phyloP scores from a whole-genome alignment of 345 rosid genomes.

The Lepidium sativum region DNA sequence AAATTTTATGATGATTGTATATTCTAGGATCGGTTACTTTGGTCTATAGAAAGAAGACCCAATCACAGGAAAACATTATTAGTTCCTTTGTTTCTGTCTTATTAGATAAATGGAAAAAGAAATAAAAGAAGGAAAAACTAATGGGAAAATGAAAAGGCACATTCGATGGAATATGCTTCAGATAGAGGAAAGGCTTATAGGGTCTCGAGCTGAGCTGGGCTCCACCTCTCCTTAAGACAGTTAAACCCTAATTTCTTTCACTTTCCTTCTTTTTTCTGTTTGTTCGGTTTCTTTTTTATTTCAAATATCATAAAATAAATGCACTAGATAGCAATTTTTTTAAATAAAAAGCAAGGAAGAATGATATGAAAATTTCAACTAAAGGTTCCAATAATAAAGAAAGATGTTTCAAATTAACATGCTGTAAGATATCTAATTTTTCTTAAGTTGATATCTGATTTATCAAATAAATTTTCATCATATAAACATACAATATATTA shows the following conservation, averaged over 20 bases:
- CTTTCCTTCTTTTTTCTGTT: background rate
- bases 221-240: slow-evolving; percentile 31
- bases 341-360: no score
- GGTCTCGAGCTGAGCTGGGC: slow-evolving; percentile 29
- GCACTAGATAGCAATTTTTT: no score
- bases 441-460: no score
- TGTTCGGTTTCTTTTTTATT: no score
- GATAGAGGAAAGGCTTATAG: background rate
- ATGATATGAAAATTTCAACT: no score
- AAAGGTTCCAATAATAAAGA: no score
- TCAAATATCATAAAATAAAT: no score
- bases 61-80: background rate
- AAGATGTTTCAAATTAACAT: no score
- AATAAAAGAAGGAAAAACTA: background rate
- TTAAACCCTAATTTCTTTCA: slow-evolving; percentile 10
- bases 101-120: background rate
- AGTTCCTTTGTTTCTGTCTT: background rate
- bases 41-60: background rate
- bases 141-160: slow-evolving; percentile 29
- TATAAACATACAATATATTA: no score
- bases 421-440: no score
- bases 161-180: slow-evolving; percentile 57
- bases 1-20: background rate
- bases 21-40: no score
- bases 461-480: no score